Conservation (phyloP, 371 early-diverging fungal species). For the Mitosporidium daphniae region DNA sequence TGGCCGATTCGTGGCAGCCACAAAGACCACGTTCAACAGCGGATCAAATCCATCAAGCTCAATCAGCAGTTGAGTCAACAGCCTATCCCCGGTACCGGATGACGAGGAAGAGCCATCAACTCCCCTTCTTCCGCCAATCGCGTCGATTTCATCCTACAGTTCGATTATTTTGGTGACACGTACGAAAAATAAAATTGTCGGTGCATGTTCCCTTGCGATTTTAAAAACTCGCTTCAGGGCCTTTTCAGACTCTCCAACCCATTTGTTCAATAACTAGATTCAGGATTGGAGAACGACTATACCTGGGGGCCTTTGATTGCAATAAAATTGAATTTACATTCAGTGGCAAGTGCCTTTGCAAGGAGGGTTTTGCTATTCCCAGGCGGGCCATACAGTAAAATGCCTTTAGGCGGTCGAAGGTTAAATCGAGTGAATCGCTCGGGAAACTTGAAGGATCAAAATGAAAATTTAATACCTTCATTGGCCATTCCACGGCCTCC, state of each 20-base stretch:
- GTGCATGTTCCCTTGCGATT: slow-evolving; percentile 61
- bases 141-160: slow-evolving; percentile 72
- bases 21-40: slow-evolving; percentile 57
- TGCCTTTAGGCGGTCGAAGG: slow-evolving; percentile 70
- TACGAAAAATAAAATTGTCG: slow-evolving; percentile 83
- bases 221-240: slow-evolving; percentile 67
- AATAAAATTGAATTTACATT: slow-evolving; percentile 72
- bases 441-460: too few species aligned
- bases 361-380: slow-evolving; percentile 87
- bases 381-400: slow-evolving; percentile 81
- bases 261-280: slow-evolving; percentile 44
- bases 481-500: slow-evolving; percentile 5
- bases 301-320: slow-evolving; percentile 80
- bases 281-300: neutral
- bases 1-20: slow-evolving; percentile 94
- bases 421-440: slow-evolving; percentile 44
- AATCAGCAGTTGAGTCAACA: slow-evolving; percentile 51
- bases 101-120: slow-evolving; percentile 10
- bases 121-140: slow-evolving; percentile 38
- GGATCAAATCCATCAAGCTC: too few species aligned
- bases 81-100: slow-evolving; percentile 20
- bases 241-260: slow-evolving; percentile 91
- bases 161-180: slow-evolving; percentile 5
- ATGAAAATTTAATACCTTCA: too few species aligned
- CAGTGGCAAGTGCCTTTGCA: slow-evolving; percentile 86